A percentile compares a stretch with the other conserved stretches of the same genome.
Evolutionary conservation across 2,329 filamentous ascomycete genomes (phyloP).

Genomic region (Fusarium floridanum): DNA sequence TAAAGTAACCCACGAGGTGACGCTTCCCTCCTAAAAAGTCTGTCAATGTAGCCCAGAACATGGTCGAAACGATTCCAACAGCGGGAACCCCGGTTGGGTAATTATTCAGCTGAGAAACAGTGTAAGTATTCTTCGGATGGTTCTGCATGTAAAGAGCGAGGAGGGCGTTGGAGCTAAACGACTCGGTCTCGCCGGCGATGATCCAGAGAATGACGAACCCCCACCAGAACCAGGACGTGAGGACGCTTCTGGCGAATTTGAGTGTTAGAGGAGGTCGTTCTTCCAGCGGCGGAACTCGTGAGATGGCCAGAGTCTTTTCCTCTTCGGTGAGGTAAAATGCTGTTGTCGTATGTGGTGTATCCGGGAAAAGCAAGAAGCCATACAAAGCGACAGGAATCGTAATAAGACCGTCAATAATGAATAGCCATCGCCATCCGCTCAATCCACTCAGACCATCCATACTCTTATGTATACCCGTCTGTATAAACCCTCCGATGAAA

Average conservation of each 20-base stretch:
- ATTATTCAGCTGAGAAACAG: slow-evolving; percentile 65
- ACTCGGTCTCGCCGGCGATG: slow-evolving; percentile 79
- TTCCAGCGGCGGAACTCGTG: slow-evolving; percentile 55
- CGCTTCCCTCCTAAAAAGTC: slow-evolving; percentile 74
- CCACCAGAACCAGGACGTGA: slow-evolving; percentile 74
- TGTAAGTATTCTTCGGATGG: slow-evolving; percentile 59
- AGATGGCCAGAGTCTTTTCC: slow-evolving; percentile 58
- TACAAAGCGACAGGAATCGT: slow-evolving; percentile 53
- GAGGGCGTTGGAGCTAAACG: slow-evolving; percentile 75
- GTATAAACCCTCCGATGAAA: slow-evolving; percentile 66
- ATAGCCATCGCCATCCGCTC: slow-evolving; percentile 77
- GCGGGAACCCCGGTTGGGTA: slow-evolving; percentile 70
- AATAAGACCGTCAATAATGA: slow-evolving; percentile 75
- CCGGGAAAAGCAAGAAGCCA: slow-evolving; percentile 54
- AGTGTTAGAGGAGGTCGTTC: slow-evolving; percentile 61
- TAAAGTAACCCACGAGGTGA: slow-evolving; percentile 76
- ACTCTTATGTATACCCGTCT: slow-evolving; percentile 69
- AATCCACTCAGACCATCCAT: slow-evolving; percentile 64
- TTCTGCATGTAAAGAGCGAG: slow-evolving; percentile 64
- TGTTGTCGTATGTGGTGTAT: slow-evolving; percentile 61
- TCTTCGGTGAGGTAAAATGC: slow-evolving; percentile 60
- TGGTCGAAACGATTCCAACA: slow-evolving; percentile 69
- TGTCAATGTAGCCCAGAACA: slow-evolving; percentile 78
- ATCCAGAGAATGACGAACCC: slow-evolving; percentile 77
- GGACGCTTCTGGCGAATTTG: slow-evolving; percentile 66